Percentiles rank a stretch among this genome's conserved stretches.
Conservation (phyloP, 768 basidiomycete species). For the Rubroboletus pulcherrimus region DNA sequence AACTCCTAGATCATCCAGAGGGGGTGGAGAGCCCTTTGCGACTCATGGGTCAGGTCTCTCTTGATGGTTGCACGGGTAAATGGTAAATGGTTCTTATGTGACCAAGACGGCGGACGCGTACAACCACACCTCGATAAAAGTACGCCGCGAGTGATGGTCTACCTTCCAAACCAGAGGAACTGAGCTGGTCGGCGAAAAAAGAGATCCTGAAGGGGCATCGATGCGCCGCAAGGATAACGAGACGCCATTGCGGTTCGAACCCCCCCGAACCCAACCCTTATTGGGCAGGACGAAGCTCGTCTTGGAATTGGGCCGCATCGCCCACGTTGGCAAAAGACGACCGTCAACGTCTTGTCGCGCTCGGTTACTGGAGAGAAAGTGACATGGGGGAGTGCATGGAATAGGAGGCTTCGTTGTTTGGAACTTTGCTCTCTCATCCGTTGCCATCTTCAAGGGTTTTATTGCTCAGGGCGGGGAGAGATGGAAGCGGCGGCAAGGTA, state of each 20-base stretch:
- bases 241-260: conserved; percentile 30
- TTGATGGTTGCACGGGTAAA: conserved; percentile 7
- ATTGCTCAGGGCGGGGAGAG: conserved; percentile 56
- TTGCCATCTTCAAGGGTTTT: conserved; percentile 43
- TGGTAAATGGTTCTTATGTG: conserved; percentile 11
- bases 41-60: conserved; percentile 26
- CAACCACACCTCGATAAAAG: too few species aligned
- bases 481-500: conserved; percentile 55
- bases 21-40: background rate
- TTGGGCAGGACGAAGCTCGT: conserved; percentile 21
- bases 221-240: conserved; percentile 32
- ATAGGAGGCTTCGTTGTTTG: conserved; percentile 42
- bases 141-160: conserved; percentile 40
- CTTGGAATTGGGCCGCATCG: conserved; percentile 36
- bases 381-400: conserved; percentile 43
- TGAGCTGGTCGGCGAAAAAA: conserved; percentile 36
- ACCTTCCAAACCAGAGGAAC: conserved; percentile 33
- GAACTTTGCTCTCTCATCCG: conserved; percentile 38
- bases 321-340: conserved; percentile 43
- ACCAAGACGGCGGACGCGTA: conserved; percentile 17
- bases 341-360: conserved; percentile 43
- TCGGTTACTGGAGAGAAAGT: conserved; percentile 45
- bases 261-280: conserved; percentile 17
- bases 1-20: background rate
- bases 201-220: conserved; percentile 42